Conservation (phyloP, 306 rosid species). For the Dryas drummondii region DNA sequence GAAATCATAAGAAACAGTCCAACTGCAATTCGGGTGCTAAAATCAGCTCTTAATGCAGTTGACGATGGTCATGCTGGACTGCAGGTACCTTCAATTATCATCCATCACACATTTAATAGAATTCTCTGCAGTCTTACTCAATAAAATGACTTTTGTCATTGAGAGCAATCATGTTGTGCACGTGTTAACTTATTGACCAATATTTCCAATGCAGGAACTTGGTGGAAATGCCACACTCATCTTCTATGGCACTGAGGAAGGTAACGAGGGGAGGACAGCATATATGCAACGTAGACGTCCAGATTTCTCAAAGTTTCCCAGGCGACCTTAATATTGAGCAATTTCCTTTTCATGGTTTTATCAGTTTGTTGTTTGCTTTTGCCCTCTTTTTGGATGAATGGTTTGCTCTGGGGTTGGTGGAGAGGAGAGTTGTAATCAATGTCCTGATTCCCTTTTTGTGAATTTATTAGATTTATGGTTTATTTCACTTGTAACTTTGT, state of each 20-base stretch:
- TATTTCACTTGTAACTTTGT: background rate
- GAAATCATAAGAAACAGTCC: constrained; percentile 89
- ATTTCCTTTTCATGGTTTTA: background rate
- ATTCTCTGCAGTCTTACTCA: too few relatives aligned
- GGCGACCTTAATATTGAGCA: constrained; percentile 45
- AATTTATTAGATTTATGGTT: background rate
- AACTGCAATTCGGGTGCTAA: constrained; percentile 79
- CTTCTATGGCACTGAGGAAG: constrained; percentile 79
- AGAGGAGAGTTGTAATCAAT: background rate
- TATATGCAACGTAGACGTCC: constrained; percentile 65
- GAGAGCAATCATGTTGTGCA: background rate
- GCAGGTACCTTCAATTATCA: constrained; percentile 45
- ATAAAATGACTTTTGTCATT: background rate
- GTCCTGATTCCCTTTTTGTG: background rate
- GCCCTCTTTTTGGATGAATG: background rate
- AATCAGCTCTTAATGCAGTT: constrained; percentile 84
- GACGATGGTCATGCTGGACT: constrained; percentile 96
- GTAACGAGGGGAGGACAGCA: constrained; percentile 69
- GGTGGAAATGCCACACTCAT: constrained; percentile 79
- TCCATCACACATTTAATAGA: background rate
- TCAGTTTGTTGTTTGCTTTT: background rate
- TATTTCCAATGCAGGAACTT: constrained; percentile 45
- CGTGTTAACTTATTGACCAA: background rate
- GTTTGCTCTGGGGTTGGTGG: background rate
- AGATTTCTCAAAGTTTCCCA: constrained; percentile 65